These are phyloP conservation scores for Rauvolfia tetraphylla DNA, from an alignment of 257 asterid species.

Conservation along the genomic window DNA sequence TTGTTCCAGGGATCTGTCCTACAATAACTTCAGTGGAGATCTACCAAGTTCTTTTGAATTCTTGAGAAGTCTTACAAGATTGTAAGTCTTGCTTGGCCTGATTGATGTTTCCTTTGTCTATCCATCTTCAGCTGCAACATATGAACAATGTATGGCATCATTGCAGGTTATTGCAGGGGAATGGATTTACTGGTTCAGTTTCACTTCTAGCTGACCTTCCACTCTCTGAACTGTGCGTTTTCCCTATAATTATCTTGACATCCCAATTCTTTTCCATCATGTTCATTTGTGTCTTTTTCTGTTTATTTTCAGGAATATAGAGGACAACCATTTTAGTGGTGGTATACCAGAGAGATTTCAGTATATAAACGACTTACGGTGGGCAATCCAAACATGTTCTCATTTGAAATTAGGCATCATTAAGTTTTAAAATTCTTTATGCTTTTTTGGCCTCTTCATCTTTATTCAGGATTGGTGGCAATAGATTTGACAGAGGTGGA, in stretches of 20 bases:
- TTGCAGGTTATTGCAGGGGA: slow-evolving; percentile 74
- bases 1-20: slow-evolving; percentile 75
- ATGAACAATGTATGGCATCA: slow-evolving; percentile 14
- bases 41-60: slow-evolving; percentile 71
- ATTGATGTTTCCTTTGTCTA: not conserved
- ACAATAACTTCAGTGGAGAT: slow-evolving; percentile 80
- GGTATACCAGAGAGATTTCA: slow-evolving; percentile 80
- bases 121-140: slow-evolving; percentile 9
- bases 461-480: slow-evolving; percentile 72
- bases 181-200: slow-evolving; percentile 83
- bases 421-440: not conserved
- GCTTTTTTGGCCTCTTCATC: slow-evolving; percentile 10
- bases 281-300: slow-evolving; percentile 21
- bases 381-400: not conserved
- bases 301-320: slow-evolving; percentile 63
- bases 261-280: not conserved
- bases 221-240: slow-evolving; percentile 63
- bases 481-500: slow-evolving; percentile 47
- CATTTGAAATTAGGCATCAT: not conserved
- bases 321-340: slow-evolving; percentile 92
- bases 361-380: slow-evolving; percentile 67
- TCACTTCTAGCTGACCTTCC: slow-evolving; percentile 65
- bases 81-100: slow-evolving; percentile 49
- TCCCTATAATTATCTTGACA: slow-evolving; percentile 1
- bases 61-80: slow-evolving; percentile 50